phyloP scores from a whole-genome alignment of 805 yeast species.

The Kluyveromyces starmeri region DNA sequence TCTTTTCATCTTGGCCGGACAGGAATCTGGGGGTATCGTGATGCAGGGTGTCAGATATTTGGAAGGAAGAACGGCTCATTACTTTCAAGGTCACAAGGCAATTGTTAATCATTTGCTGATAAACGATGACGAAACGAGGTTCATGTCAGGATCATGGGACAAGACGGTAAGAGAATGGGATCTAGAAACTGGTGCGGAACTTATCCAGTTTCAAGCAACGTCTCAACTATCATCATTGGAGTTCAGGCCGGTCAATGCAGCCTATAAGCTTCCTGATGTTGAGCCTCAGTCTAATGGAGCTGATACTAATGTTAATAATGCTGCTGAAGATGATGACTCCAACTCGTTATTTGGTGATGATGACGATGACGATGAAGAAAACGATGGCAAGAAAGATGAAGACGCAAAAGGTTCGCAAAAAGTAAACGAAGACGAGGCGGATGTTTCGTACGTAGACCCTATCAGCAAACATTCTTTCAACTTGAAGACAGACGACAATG shows the following conservation, averaged over 20 bases:
- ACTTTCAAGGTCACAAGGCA: constrained; percentile 59
- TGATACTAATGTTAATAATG: constrained; percentile 26
- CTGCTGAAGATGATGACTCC: constrained; percentile 28
- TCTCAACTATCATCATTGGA: constrained; percentile 77
- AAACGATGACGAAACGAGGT: constrained; percentile 49
- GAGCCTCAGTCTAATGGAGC: constrained; percentile 15
- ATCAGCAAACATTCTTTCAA: constrained; percentile 15
- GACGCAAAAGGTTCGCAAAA: constrained; percentile 5
- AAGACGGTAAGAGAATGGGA: constrained; percentile 77
- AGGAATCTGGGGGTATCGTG: constrained; percentile 76
- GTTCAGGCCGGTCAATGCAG: constrained; percentile 51
- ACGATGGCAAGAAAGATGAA: constrained; percentile 7
- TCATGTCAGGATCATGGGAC: constrained; percentile 90
- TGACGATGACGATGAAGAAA: constrained; percentile 45
- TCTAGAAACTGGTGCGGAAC: constrained; percentile 53
- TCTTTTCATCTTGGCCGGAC: constrained; percentile 76
- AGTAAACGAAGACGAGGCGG: constrained; percentile 7
- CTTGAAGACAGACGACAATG: constrained; percentile 33
- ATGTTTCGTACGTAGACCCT: constrained; percentile 1
- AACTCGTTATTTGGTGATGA: constrained; percentile 39
- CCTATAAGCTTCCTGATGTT: constrained; percentile 36
- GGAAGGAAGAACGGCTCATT: constrained; percentile 76
- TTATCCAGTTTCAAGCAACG: constrained; percentile 42
- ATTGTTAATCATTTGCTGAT: constrained; percentile 67
- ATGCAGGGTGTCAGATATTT: constrained; percentile 72